Evolutionary conservation across 805 yeast genomes (phyloP).

Genomic region (Yarrowia yakushimensis): DNA sequence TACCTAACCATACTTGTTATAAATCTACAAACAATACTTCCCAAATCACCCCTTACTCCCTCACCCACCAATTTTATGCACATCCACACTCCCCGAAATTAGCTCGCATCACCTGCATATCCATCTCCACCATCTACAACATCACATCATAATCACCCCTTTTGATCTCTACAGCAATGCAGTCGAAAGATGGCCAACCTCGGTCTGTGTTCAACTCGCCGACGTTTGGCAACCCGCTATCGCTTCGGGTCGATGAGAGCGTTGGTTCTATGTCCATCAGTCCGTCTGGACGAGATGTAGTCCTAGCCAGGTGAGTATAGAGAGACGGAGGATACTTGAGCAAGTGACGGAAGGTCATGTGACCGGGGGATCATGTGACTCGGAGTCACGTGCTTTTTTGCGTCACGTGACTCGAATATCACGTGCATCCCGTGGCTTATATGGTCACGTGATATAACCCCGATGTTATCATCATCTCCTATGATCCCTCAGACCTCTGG

Average conservation of each 20-base stretch:
- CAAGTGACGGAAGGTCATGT: too few relatives aligned
- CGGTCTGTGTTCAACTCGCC: slow-evolving; percentile 32
- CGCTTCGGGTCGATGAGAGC: slow-evolving; percentile 84
- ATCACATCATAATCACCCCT: neutral
- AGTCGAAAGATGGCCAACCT: slow-evolving; percentile 22
- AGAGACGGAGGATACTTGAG: neutral
- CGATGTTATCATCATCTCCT: too few relatives aligned
- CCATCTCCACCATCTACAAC: too few relatives aligned
- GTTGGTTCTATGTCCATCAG: slow-evolving; percentile 86
- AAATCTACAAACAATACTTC: too few relatives aligned
- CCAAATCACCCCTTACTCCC: neutral
- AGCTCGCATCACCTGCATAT: neutral
- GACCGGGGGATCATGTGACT: too few relatives aligned
- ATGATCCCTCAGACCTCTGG: too few relatives aligned
- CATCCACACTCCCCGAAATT: too few relatives aligned
- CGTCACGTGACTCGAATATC: too few relatives aligned
- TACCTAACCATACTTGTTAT: too few relatives aligned
- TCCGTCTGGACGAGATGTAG: slow-evolving; percentile 91
- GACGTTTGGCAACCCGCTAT: slow-evolving; percentile 77
- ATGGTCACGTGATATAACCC: too few relatives aligned
- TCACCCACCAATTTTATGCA: too few relatives aligned
- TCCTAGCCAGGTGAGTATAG: slow-evolving; percentile 60
- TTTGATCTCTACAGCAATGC: neutral
- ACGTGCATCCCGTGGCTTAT: too few relatives aligned
- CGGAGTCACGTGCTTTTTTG: neutral